These are phyloP conservation scores for Wolfiporia cocos DNA, from an alignment of 1,284 basidiomycete species.

Conservation along the genomic window DNA sequence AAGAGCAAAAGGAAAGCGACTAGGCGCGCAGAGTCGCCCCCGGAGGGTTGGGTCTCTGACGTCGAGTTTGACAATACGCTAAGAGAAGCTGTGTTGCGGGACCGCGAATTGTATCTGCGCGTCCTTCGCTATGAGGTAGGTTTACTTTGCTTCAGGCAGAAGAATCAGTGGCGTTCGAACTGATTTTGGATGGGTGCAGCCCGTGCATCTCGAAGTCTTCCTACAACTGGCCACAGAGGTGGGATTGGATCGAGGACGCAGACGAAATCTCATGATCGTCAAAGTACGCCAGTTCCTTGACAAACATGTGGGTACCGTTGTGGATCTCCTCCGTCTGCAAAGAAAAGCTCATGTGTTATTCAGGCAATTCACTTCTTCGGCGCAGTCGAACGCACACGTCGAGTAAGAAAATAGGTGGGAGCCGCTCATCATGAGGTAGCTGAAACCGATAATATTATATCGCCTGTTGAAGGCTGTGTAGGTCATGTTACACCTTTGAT, in stretches of 20 bases:
- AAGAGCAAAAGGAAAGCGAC: no score
- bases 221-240: slow-evolving; percentile 28
- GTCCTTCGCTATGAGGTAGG: slow-evolving; percentile 61
- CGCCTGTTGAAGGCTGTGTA: slow-evolving; percentile 25
- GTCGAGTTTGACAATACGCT: slow-evolving; percentile 27
- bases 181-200: slow-evolving; percentile 30
- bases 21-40: no score
- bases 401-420: no score
- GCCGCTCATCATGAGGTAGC: no score
- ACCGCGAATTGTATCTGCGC: slow-evolving; percentile 43
- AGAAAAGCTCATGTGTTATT: background rate
- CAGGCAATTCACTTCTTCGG: slow-evolving; percentile 51
- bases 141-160: background rate
- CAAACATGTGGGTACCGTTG: slow-evolving; percentile 36
- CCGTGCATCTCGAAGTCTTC: slow-evolving; percentile 54
- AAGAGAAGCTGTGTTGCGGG: slow-evolving; percentile 35
- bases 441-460: no score
- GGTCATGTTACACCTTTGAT: no score
- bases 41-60: slow-evolving; percentile 32
- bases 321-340: background rate
- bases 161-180: no score
- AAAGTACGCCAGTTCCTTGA: slow-evolving; percentile 51
- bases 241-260: slow-evolving; percentile 19
- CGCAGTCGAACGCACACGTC: no score
- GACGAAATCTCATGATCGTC: slow-evolving; percentile 28